These are phyloP conservation scores for Ophiostoma populinum DNA, from an alignment of 2,329 filamentous ascomycete species.

Conservation along the genomic window DNA sequence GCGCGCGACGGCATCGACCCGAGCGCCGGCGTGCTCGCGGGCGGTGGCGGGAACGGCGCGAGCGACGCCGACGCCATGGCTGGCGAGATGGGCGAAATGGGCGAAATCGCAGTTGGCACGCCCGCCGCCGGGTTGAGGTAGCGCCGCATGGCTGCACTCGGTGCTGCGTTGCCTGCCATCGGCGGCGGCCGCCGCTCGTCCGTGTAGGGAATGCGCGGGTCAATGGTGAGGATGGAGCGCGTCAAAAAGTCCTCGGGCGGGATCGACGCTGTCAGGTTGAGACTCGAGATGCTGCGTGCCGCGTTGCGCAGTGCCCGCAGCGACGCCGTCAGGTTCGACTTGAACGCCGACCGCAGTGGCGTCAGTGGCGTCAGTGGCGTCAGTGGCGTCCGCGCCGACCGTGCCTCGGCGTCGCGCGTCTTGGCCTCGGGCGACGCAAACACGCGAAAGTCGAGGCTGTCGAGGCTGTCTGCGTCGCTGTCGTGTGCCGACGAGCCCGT, in stretches of 20 bases:
- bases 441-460: slow-evolving; percentile 31
- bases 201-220: slow-evolving; percentile 47
- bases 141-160: slow-evolving; percentile 46
- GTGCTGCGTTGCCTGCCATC: slow-evolving; percentile 39
- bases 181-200: slow-evolving; percentile 48
- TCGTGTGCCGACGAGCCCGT: no score
- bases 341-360: slow-evolving; percentile 42
- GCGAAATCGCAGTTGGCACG: slow-evolving; percentile 15
- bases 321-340: slow-evolving; percentile 52
- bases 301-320: slow-evolving; percentile 46
- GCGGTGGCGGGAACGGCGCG: slow-evolving; percentile 7
- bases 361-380: no score
- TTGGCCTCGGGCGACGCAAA: slow-evolving; percentile 20
- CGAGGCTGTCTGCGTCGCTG: slow-evolving; percentile 18
- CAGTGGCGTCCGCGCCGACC: slow-evolving; percentile 26
- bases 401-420: slow-evolving; percentile 5
- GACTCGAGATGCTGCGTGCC: slow-evolving; percentile 42
- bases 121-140: slow-evolving; percentile 48
- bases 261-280: slow-evolving; percentile 45
- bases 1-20: slow-evolving; percentile 9
- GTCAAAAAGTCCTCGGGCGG: slow-evolving; percentile 51
- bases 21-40: neutral
- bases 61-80: slow-evolving; percentile 2
- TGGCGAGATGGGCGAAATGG: slow-evolving; percentile 2
- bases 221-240: slow-evolving; percentile 49